Base-by-base conservation (phyloP, 345 rosid genomes). In the Citrus sp. region DNA sequence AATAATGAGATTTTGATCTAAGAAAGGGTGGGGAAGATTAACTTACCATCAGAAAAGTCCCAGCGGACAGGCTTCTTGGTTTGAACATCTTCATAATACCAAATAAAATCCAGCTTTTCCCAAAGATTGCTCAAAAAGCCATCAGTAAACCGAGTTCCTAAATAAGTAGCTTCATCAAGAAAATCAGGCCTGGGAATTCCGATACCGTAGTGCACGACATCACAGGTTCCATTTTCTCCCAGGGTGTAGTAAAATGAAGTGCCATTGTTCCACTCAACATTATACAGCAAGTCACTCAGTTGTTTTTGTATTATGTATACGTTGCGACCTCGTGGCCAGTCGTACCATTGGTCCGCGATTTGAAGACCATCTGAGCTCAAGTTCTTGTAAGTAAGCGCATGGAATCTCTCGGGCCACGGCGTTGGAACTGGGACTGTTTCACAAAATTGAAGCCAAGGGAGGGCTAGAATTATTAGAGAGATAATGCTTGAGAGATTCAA, bases 101-200 rank as follows among this genome's bases (percentile, higher is more conserved):
- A 77, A 10, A 84, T 79, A n/a, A 80, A 80, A 63, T 86, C 86
- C 13, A 78, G 79, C 70, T 84, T 86, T 85, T 86, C 87, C 87
- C 88, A 86, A 24, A 69, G 82, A 69, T 84, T 75, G 51, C 87
- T 82, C 76, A 86, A 59, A 55, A 81, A 82, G 16, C 88, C 88
- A 78, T 86, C 88, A 18, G 77, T 63, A 12, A 72, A 54, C 32
- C 28, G 22, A 13, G 85, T 84, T 30, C 87, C 88, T 2, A 86
- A 56, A 73, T 84, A 86, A 35, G 46, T 13, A 9, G 88, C 82
- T 35, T 72, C 84, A 7, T 81, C 80, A 24, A 84, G 88, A 82
- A 83, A 86, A 78, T 86, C 86, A n/a, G 85, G 86, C 72, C 80
- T 80, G 4, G 85, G 86, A 72, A 86, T 82, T 5, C 88, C 87